These are phyloP conservation scores for Fusarium buxicola DNA, from an alignment of 2,329 filamentous ascomycete genomes.

Conservation along the genomic window DNA sequence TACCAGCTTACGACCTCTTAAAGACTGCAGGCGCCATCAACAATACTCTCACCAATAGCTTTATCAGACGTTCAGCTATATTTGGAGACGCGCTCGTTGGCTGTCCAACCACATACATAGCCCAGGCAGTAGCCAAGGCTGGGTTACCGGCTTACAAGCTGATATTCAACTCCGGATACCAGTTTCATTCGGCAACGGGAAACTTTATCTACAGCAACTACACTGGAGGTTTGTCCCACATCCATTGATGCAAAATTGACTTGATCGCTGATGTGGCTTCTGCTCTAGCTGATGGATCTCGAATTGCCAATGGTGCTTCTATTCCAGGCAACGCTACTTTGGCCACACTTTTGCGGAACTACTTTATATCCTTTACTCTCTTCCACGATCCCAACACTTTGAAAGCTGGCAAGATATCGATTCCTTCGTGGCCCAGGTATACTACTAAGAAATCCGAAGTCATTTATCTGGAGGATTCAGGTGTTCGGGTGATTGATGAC, in stretches of 20 bases:
- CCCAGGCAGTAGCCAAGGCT: constrained; percentile 5
- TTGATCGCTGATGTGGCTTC: background rate
- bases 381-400: constrained; percentile 3
- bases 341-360: constrained; percentile 1
- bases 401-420: background rate
- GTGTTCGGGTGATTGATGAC: background rate
- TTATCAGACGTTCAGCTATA: constrained; percentile 7
- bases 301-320: background rate
- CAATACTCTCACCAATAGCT: background rate
- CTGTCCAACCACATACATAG: constrained; percentile 5
- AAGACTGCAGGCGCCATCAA: background rate
- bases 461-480: background rate
- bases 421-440: constrained; percentile 5
- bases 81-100: constrained; percentile 7
- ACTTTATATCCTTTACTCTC: constrained; percentile 12
- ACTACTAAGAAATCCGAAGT: background rate
- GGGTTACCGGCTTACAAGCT: constrained; percentile 6
- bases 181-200: constrained; percentile 12
- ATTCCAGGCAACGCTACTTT: constrained; percentile 13
- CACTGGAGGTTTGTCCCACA: background rate
- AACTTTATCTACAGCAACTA: constrained; percentile 6
- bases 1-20: background rate
- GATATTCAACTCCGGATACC: constrained; percentile 14
- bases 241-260: background rate
- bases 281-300: constrained; percentile 10